These are phyloP conservation scores for Begonia fuchsioides DNA, from an alignment of 306 rosid species.

Conservation along the genomic window DNA sequence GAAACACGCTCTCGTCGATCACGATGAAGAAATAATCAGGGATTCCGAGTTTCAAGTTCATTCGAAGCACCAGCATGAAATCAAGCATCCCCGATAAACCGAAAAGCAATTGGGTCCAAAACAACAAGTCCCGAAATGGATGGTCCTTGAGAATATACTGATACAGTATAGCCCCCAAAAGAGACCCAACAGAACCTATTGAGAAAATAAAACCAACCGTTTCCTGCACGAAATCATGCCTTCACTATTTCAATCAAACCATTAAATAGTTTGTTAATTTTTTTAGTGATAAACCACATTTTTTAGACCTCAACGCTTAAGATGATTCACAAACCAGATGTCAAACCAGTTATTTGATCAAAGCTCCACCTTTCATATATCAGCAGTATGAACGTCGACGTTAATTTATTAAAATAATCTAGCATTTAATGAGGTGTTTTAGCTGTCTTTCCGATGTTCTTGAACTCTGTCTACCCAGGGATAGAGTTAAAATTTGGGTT, in stretches of 20 bases:
- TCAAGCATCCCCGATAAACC: conserved; percentile 84
- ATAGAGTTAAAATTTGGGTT: too few species aligned
- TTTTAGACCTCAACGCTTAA: too few species aligned
- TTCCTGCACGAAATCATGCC: conserved; percentile 40
- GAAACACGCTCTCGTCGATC: conserved; percentile 69
- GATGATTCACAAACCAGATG: not conserved
- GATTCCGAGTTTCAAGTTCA: conserved; percentile 48
- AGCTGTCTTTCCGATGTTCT: too few species aligned
- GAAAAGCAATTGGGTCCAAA: conserved; percentile 76
- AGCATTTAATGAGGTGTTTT: too few species aligned
- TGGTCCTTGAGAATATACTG: conserved; percentile 78
- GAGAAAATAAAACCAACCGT: conserved; percentile 71
- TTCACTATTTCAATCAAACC: not conserved
- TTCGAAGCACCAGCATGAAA: conserved; percentile 47
- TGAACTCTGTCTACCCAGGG: too few species aligned
- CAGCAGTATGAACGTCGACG: too few species aligned
- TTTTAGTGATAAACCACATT: too few species aligned
- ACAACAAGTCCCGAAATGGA: conserved; percentile 71
- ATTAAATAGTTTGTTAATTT: too few species aligned
- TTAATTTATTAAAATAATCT: too few species aligned
- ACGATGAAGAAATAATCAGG: conserved; percentile 81
- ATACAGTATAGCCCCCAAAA: conserved; percentile 76
- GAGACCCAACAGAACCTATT: conserved; percentile 69
- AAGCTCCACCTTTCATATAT: too few species aligned
- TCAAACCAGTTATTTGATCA: too few species aligned